Evolutionary conservation across 2,329 filamentous ascomycete genomes (phyloP), one percentile per base, ranked within the genome.

Genomic region (Trichoderma atroviride): DNA sequence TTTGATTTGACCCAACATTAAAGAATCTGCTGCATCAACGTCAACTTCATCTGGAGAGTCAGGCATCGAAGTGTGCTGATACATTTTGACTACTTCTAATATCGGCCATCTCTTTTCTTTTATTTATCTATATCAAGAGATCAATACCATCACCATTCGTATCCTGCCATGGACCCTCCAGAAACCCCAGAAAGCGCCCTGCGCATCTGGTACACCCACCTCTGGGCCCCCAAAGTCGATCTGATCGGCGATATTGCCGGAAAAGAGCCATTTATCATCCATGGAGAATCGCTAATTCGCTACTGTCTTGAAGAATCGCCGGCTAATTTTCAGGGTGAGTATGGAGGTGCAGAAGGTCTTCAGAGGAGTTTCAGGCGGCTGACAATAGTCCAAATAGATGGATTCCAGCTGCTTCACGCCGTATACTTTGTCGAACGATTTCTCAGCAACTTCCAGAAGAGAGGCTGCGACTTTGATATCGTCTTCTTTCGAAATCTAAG

Each of bases 211-310:
- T 70, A 70, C 35, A 27, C 37, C 50, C 24, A 43, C 13, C 16
- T 72, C 24, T 71, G 60, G 16, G 75, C 79, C 3, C 75, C 76
- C 7, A 74, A 71, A n/a, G 83, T 92, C 33, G 89, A 92, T 73
- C 84, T 94, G 2, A 87, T 93, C 4, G 90, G 91, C 52, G 92
- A 94, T 75, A 94, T 92, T 78, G 90, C 90, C 4, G 91, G 92
- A 27, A 88, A 87, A 70, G 91, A 93, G 75, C 83, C 90, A 13
- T 94, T 93, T 76, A 81, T 91, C 27, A 85, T 94, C 35, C 90
- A 94, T 72, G 91, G 91, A 35, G 91, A 94, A 74, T 90, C 90
- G 0, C 78, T 94, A n/a, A 80, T 94, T 13, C 80, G 88, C 7
- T 80, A 91, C 69, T 90, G 86, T 74, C 86, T 93, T 59, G 79